phyloP scores from a whole-genome alignment of 2,329 filamentous ascomycete genomes.

The Exophiala bonariae region DNA sequence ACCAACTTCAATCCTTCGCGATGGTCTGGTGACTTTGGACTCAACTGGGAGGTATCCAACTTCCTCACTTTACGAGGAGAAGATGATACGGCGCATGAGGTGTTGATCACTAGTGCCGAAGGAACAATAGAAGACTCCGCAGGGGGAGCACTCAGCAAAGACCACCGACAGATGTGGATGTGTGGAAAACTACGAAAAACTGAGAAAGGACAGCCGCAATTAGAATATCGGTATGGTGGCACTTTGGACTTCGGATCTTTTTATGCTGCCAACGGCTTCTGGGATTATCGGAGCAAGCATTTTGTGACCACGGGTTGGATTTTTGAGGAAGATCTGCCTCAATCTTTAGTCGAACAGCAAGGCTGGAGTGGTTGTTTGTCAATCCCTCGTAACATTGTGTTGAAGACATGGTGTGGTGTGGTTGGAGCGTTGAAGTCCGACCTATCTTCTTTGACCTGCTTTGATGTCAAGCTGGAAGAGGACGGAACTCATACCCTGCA shows the following conservation, averaged over 20 bases:
- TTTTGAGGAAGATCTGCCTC: slow-evolving; percentile 50
- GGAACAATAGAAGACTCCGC: slow-evolving; percentile 31
- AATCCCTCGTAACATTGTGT: slow-evolving; percentile 43
- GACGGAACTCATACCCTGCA: slow-evolving; percentile 38
- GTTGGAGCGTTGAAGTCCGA: slow-evolving; percentile 36
- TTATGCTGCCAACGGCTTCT: slow-evolving; percentile 52
- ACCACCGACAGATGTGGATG: slow-evolving; percentile 46
- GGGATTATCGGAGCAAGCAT: slow-evolving; percentile 42
- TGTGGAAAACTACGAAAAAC: slow-evolving; percentile 30
- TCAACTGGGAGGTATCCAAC: slow-evolving; percentile 54
- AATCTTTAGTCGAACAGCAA: slow-evolving; percentile 42
- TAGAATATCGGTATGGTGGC: slow-evolving; percentile 43
- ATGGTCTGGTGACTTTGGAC: slow-evolving; percentile 51
- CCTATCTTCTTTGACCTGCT: slow-evolving; percentile 42
- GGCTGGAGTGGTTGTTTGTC: slow-evolving; percentile 53
- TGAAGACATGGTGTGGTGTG: slow-evolving; percentile 40
- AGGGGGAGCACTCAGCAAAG: slow-evolving; percentile 23
- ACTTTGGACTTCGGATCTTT: slow-evolving; percentile 50
- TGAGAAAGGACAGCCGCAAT: slow-evolving; percentile 19
- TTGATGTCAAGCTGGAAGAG: slow-evolving; percentile 32
- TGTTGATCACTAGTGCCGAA: slow-evolving; percentile 49
- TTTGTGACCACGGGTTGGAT: slow-evolving; percentile 52
- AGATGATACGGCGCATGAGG: slow-evolving; percentile 33
- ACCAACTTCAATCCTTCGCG: slow-evolving; percentile 39
- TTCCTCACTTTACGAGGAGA: slow-evolving; percentile 40